Evolutionary conservation across 1,284 basidiomycete genomes (phyloP).

Genomic region (Ganoderma lingzhi): DNA sequence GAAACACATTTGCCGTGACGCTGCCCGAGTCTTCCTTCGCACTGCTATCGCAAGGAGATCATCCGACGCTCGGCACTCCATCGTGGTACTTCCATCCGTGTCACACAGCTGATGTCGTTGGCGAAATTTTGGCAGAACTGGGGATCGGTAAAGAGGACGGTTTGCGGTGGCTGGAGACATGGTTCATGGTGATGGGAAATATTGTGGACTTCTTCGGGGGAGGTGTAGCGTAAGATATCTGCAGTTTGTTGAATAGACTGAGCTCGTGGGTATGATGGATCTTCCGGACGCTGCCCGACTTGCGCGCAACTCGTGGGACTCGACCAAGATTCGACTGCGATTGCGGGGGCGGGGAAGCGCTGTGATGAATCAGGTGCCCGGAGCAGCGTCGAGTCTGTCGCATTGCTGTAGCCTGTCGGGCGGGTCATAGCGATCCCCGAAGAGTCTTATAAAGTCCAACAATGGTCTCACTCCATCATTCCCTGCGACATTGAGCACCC

Average conservation of each 20-base stretch:
- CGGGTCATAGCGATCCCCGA: slow-evolving; percentile 27
- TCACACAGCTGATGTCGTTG: slow-evolving; percentile 69
- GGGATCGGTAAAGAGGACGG: slow-evolving; percentile 40
- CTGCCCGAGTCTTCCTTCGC: slow-evolving; percentile 65
- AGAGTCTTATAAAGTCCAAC: slow-evolving; percentile 27
- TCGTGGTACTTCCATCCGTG: slow-evolving; percentile 89
- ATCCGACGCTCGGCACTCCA: slow-evolving; percentile 74
- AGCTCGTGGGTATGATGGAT: neutral
- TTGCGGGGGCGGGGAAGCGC: slow-evolving; percentile 5
- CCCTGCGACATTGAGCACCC: slow-evolving; percentile 24
- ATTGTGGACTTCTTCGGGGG: slow-evolving; percentile 55
- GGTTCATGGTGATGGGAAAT: slow-evolving; percentile 76
- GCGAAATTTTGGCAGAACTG: slow-evolving; percentile 68
- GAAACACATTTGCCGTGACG: slow-evolving; percentile 60
- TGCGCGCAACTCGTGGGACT: neutral
- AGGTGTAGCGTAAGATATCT: slow-evolving; percentile 7
- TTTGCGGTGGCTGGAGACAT: slow-evolving; percentile 68
- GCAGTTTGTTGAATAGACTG: neutral
- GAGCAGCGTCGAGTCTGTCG: slow-evolving; percentile 3
- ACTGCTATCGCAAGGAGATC: slow-evolving; percentile 83
- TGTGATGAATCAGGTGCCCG: slow-evolving; percentile 27
- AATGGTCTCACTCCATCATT: slow-evolving; percentile 20
- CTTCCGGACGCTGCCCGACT: slow-evolving; percentile 4
- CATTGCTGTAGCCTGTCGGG: slow-evolving; percentile 9
- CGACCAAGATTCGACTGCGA: too few species aligned